Evolutionary conservation across 1,139 yeast genomes (phyloP), one percentile per base, ranked within the genome.

Genomic region (Saccharomycopsis crataegensis): DNA sequence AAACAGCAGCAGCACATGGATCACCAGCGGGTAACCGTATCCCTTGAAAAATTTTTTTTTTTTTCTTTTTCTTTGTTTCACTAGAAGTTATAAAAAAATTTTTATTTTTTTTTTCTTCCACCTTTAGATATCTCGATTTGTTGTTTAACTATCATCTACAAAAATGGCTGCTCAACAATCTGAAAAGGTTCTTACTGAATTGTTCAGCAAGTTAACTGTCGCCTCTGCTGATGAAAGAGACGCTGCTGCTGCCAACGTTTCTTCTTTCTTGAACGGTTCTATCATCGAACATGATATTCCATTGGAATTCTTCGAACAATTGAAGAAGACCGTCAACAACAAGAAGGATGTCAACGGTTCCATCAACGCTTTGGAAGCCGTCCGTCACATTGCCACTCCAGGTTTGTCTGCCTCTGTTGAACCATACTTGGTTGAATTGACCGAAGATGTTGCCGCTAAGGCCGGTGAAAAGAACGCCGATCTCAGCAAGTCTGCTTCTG

Each of bases 231-330:
- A 89, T 67, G 85, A 83, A 71, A 83, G 91, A 74, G 83, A 81
- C 61, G 84, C 80, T 70, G 94, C 96, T 70, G 94, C 97, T 70
- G 72, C 86, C 67, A 89, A 88, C 72, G 87, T 93, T 68, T 82
- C 98, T 63, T 82, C 95, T 60, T 91, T 93, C 79, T 81, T 93
- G 75, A 93, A 91, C 77, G 95, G 97, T 64, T 88, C 94, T 68
- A 90, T 91, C 75, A 93, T 91, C 72, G 99, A 93, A 79, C 98
- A 93, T 76, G 98, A 91, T 76, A 95, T 91, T 64, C 99, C 99
- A 67, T 83, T 78, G 68, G 83, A 82, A 70, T 90, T 91, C 80
- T 88, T 91, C 72, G 73, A 72, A 59, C 83, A 86, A 70, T 81
- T 93, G 71, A 77, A 79, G 72, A 80, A 79, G 67, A 84, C 94